Percentiles rank a stretch among this genome's conserved stretches.
Conservation (phyloP, 345 rosid genomes). For the Murraya paniculata region DNA sequence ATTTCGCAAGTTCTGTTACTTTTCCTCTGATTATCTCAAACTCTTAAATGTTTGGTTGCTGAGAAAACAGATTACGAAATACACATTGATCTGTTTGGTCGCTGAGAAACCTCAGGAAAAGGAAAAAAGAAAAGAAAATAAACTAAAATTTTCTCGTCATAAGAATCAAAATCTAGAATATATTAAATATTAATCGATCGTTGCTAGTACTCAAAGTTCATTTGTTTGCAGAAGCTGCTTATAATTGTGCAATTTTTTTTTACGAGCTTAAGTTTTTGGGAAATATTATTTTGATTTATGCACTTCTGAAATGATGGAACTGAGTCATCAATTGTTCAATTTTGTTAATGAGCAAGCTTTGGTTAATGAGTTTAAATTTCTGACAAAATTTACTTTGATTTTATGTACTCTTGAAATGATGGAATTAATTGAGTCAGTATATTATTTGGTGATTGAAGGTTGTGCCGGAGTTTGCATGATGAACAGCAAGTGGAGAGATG, state of each 20-base stretch:
- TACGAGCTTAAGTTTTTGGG: not conserved
- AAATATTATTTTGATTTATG: not conserved
- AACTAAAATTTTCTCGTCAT: not conserved
- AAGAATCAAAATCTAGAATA: not conserved
- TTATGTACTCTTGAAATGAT: too few species aligned
- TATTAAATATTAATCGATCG: not conserved
- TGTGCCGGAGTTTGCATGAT: constrained; percentile 78
- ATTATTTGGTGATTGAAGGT: constrained; percentile 22
- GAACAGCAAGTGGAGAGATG: constrained; percentile 70
- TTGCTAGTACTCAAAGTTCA: not conserved
- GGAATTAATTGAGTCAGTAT: not conserved
- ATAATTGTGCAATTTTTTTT: not conserved
- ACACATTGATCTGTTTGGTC: not conserved
- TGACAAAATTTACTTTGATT: too few species aligned
- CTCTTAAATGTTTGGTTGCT: not conserved
- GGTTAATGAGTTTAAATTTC: too few species aligned
- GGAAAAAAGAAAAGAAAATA: not conserved
- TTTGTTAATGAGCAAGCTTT: too few species aligned
- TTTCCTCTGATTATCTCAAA: too few species aligned
- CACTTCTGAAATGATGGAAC: not conserved
- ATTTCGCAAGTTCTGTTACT: constrained; percentile 18
- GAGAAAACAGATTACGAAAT: not conserved
- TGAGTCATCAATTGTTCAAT: too few species aligned
- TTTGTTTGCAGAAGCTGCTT: not conserved
- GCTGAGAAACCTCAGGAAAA: not conserved